Conservation (phyloP, 805 yeast species). For the Monosporozyma unispora region DNA sequence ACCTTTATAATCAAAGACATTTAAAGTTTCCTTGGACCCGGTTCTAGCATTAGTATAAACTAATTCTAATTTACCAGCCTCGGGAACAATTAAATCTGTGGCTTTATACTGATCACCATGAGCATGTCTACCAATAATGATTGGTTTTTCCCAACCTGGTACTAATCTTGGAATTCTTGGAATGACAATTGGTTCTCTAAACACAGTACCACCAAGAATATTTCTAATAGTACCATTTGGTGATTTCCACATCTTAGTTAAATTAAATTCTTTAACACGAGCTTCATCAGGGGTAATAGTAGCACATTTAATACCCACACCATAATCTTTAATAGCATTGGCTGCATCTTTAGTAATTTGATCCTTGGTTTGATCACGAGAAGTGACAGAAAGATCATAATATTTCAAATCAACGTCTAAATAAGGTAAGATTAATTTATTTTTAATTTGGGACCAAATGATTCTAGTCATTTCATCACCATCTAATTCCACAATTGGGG, state of each 20-base stretch:
- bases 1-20: slow-evolving; percentile 50
- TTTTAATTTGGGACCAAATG: slow-evolving; percentile 70
- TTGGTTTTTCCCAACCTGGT: slow-evolving; percentile 75
- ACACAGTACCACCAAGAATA: slow-evolving; percentile 73
- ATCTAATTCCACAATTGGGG: slow-evolving; percentile 70
- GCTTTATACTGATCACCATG: slow-evolving; percentile 81
- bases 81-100: slow-evolving; percentile 59
- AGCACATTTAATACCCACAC: slow-evolving; percentile 79
- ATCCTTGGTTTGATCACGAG: slow-evolving; percentile 65
- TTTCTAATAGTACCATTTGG: slow-evolving; percentile 82
- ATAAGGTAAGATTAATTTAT: slow-evolving; percentile 57
- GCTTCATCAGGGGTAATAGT: slow-evolving; percentile 80
- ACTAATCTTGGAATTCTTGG: slow-evolving; percentile 69
- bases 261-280: slow-evolving; percentile 62
- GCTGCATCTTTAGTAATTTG: slow-evolving; percentile 73
- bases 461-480: slow-evolving; percentile 86
- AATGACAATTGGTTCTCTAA: slow-evolving; percentile 76
- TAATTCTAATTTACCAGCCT: slow-evolving; percentile 53
- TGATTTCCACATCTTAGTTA: slow-evolving; percentile 77
- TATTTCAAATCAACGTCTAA: slow-evolving; percentile 66
- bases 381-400: slow-evolving; percentile 61
- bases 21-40: slow-evolving; percentile 13
- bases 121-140: slow-evolving; percentile 80
- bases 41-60: slow-evolving; percentile 58
- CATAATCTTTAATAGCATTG: slow-evolving; percentile 60